phyloP scores from a whole-genome alignment of 2,329 filamentous ascomycete species.

The Neopestalotiopsis sp. region DNA sequence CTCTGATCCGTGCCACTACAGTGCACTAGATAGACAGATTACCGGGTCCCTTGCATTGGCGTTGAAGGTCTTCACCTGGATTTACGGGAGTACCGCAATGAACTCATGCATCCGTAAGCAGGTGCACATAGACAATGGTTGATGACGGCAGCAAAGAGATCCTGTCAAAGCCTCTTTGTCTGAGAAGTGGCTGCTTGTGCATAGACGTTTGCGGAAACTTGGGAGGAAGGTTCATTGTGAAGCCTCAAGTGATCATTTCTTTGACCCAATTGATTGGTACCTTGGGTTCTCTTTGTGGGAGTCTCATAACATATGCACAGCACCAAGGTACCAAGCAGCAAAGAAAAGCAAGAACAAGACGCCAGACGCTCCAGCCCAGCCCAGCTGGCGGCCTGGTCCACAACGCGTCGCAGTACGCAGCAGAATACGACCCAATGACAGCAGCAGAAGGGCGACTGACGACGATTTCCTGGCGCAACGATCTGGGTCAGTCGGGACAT shows the following conservation, averaged over 20 bases:
- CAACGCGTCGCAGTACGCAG: neutral
- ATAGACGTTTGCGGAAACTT: neutral
- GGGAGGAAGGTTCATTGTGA: neutral
- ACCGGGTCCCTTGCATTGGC: constrained; percentile 18
- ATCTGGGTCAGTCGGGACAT: neutral
- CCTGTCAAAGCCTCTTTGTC: neutral
- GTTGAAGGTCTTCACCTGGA: neutral
- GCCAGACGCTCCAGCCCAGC: neutral
- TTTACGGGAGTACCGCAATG: neutral
- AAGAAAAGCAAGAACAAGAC: constrained; percentile 3
- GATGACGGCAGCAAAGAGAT: neutral
- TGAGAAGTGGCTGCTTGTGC: neutral
- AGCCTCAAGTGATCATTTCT: neutral
- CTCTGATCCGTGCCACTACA: neutral
- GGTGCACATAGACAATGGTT: neutral
- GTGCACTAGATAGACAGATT: constrained; percentile 5
- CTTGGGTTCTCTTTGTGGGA: neutral
- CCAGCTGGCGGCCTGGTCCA: neutral
- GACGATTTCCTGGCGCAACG: constrained; percentile 9
- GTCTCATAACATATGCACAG: neutral
- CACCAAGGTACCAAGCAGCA: neutral
- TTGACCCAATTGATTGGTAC: neutral
- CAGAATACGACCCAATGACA: constrained; percentile 11
- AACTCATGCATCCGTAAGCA: neutral
- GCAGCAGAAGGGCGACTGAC: neutral